A percentile compares a stretch with the other conserved stretches of the same genome.
Evolutionary conservation across 495 filamentous ascomycete species (phyloP).

Genomic region (Penicillium pulvis): DNA sequence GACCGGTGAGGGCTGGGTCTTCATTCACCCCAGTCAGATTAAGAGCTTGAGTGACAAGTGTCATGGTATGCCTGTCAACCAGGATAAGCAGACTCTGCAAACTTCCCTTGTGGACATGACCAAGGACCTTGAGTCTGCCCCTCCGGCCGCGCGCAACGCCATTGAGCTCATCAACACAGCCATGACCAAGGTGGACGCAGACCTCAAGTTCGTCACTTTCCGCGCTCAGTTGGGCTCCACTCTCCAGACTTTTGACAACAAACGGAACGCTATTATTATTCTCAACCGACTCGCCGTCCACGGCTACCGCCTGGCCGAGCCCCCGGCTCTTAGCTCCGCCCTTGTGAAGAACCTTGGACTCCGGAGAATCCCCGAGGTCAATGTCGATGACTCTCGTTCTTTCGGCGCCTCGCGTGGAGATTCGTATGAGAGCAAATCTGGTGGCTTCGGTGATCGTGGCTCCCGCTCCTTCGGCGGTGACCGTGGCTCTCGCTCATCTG

Average conservation of each 20-base stretch:
- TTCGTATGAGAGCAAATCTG: neutral
- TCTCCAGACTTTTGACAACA: slow-evolving; percentile 28
- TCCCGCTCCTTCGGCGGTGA: neutral
- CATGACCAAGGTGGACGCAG: slow-evolving; percentile 32
- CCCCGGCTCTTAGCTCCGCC: slow-evolving; percentile 52
- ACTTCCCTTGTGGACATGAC: slow-evolving; percentile 58
- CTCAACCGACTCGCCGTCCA: slow-evolving; percentile 64
- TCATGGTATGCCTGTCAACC: slow-evolving; percentile 62
- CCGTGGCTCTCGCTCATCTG: neutral
- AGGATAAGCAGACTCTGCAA: slow-evolving; percentile 52
- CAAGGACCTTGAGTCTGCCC: slow-evolving; percentile 24
- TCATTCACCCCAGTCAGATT: slow-evolving; percentile 64
- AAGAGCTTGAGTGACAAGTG: slow-evolving; percentile 52
- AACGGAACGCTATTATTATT: slow-evolving; percentile 44
- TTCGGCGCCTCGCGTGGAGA: neutral
- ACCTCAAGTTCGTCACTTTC: slow-evolving; percentile 56
- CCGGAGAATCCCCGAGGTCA: slow-evolving; percentile 14
- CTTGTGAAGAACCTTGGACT: slow-evolving; percentile 53
- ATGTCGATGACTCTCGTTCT: neutral
- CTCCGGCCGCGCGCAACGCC: slow-evolving; percentile 31
- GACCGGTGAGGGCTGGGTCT: slow-evolving; percentile 76
- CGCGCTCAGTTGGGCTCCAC: slow-evolving; percentile 49
- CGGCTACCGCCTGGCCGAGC: slow-evolving; percentile 61
- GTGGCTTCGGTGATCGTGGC: neutral
- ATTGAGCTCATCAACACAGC: slow-evolving; percentile 40